A percentile compares a stretch with the other conserved stretches of the same genome.
Conservation (phyloP, 2,329 filamentous ascomycete genomes). For the Verticillium alfalfae region DNA sequence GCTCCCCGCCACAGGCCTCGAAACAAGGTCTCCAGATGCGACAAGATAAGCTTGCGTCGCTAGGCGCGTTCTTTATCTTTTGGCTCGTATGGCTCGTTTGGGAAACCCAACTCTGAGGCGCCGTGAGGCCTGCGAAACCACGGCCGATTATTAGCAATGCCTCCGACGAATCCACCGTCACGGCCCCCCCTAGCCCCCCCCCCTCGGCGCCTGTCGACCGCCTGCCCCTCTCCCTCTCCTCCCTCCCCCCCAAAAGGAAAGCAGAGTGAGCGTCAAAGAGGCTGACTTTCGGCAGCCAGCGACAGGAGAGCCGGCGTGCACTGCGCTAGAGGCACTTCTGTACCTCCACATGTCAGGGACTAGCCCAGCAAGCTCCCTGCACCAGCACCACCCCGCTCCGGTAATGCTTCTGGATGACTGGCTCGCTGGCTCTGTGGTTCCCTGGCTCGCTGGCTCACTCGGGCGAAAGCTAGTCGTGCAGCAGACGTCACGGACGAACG, state of each 20-base stretch:
- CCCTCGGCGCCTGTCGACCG: not conserved
- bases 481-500: not conserved
- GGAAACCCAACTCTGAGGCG: not conserved
- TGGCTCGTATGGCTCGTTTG: conserved; percentile 5
- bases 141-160: not conserved
- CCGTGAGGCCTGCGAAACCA: not conserved
- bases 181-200: too few species aligned
- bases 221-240: not conserved
- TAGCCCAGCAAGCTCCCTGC: not conserved
- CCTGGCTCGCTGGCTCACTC: not conserved
- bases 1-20: not conserved
- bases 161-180: not conserved
- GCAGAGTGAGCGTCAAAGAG: not conserved
- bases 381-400: not conserved
- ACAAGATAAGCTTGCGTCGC: conserved; percentile 21
- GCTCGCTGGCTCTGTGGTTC: not conserved
- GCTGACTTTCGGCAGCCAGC: not conserved
- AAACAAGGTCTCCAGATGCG: conserved; percentile 3
- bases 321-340: not conserved
- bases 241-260: too few species aligned
- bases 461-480: not conserved
- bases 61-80: conserved; percentile 9
- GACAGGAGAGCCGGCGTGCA: not conserved
- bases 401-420: not conserved
- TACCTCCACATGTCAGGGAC: not conserved